These are phyloP conservation scores for Raddia distichophylla DNA, from an alignment of 176 grass and related monocot genomes.

Conservation along the genomic window DNA sequence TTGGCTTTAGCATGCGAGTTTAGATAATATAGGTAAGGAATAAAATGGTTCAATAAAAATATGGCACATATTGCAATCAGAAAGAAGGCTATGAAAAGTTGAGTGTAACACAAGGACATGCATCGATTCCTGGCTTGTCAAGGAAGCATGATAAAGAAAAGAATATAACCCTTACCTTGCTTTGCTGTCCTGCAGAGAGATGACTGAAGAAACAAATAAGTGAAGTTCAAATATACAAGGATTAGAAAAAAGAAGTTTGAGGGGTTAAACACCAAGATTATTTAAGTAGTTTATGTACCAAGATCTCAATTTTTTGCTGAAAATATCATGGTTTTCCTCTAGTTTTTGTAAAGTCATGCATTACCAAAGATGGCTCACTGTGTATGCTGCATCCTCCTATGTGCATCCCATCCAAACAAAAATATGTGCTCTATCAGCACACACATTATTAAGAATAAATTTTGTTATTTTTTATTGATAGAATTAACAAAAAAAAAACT, in stretches of 20 bases:
- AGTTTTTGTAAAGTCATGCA: background rate
- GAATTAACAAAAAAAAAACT: background rate
- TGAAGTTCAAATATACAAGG: constrained; percentile 8
- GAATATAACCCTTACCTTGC: constrained; percentile 38
- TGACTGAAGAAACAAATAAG: background rate
- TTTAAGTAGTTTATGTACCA: constrained; percentile 7
- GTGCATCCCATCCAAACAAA: background rate
- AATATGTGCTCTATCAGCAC: background rate
- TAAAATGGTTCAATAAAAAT: constrained; percentile 15
- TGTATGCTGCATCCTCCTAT: background rate
- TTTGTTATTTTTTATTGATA: constrained; percentile 16
- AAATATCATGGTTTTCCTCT: background rate
- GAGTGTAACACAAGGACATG: constrained; percentile 30
- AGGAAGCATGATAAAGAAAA: constrained; percentile 50
- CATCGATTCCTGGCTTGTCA: constrained; percentile 57
- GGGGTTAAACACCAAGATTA: background rate
- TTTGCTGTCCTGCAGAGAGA: constrained; percentile 38
- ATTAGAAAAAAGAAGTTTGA: background rate
- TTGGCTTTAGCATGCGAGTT: constrained; percentile 27
- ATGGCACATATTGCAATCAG: constrained; percentile 14
- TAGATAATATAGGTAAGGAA: constrained; percentile 23
- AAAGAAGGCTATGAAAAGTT: constrained; percentile 32
- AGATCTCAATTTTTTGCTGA: background rate
- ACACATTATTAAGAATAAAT: constrained; percentile 27
- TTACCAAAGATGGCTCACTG: background rate